A percentile compares a stretch with the other conserved stretches of the same genome.
Conservation (phyloP, 169 alveolate species). For the Toxoplasma gondii region DNA sequence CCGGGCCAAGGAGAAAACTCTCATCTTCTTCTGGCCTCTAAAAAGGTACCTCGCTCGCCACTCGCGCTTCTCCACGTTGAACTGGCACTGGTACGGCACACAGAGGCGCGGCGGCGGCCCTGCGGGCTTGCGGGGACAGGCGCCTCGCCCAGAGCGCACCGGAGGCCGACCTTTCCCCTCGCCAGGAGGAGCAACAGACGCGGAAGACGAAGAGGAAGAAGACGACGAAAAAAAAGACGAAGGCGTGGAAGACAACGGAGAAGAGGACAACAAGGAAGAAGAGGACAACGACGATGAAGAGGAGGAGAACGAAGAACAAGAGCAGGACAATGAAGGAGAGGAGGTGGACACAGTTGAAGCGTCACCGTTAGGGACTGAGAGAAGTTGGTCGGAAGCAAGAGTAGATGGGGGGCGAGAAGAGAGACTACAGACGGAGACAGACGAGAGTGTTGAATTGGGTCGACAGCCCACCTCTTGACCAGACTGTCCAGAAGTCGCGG, state of each 20-base stretch:
- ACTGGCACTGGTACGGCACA: slow-evolving; percentile 41
- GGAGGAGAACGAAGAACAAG: not conserved
- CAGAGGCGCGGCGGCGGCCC: not conserved
- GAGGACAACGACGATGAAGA: not conserved
- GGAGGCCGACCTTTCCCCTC: not conserved
- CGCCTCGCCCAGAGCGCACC: not conserved
- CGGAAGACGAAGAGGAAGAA: not conserved
- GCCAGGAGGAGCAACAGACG: not conserved
- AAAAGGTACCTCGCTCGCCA: slow-evolving; percentile 53
- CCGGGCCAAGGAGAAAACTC: slow-evolving; percentile 1
- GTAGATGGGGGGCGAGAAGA: too few species aligned
- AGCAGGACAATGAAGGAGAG: not conserved
- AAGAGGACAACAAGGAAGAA: not conserved
- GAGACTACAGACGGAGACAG: too few species aligned
- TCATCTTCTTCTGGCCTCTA: slow-evolving; percentile 39
- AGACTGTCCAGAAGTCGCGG: too few species aligned
- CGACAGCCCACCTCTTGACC: too few species aligned
- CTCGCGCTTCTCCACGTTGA: slow-evolving; percentile 41
- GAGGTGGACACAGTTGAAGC: too few species aligned
- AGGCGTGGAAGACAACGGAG: not conserved
- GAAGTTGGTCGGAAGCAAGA: too few species aligned
- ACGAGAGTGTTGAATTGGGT: too few species aligned
- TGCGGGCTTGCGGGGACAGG: not conserved
- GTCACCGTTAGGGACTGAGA: too few species aligned
- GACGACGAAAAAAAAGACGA: not conserved